phyloP scores from a whole-genome alignment of 1,284 basidiomycete species.

The Moesziomyces aphidis region DNA sequence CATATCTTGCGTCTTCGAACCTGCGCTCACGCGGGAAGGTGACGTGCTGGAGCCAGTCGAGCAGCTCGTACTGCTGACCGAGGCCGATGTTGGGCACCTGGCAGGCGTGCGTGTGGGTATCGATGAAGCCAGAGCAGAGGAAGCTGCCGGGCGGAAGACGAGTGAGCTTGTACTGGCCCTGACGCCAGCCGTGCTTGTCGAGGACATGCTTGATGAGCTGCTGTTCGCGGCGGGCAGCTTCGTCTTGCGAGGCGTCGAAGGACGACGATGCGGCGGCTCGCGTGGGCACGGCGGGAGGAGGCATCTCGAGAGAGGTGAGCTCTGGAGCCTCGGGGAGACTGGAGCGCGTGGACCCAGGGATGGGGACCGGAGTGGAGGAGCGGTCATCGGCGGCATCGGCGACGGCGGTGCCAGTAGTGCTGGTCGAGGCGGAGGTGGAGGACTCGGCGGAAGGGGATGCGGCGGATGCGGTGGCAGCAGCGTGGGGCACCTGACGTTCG shows the following conservation, averaged over 20 bases:
- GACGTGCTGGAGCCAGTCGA: slow-evolving; percentile 87
- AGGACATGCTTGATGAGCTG: slow-evolving; percentile 39
- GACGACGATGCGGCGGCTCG: slow-evolving; percentile 11
- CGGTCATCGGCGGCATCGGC: slow-evolving; percentile 28
- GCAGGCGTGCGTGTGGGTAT: slow-evolving; percentile 78
- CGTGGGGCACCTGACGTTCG: slow-evolving; percentile 19
- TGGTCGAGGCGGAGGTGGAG: slow-evolving; percentile 26
- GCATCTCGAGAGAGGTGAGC: slow-evolving; percentile 44
- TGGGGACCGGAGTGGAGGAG: slow-evolving; percentile 50
- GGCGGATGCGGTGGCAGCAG: slow-evolving; percentile 2
- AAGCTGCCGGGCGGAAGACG: slow-evolving; percentile 78
- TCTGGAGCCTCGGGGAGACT: slow-evolving; percentile 33
- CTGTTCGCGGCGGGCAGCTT: slow-evolving; percentile 34
- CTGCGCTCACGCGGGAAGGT: slow-evolving; percentile 91
- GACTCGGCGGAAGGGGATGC: slow-evolving; percentile 17
- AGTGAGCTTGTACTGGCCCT: slow-evolving; percentile 69
- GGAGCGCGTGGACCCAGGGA: slow-evolving; percentile 24
- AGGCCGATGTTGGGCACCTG: slow-evolving; percentile 77
- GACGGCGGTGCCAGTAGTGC: slow-evolving; percentile 7
- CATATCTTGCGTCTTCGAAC: slow-evolving; percentile 80
- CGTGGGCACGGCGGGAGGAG: slow-evolving; percentile 35
- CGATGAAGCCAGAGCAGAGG: slow-evolving; percentile 86
- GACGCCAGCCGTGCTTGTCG: slow-evolving; percentile 53
- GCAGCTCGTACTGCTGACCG: slow-evolving; percentile 74
- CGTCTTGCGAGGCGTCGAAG: slow-evolving; percentile 6